Base-by-base conservation (phyloP, 352 stramenopile species). In the Blastocystis sp. region DNA sequence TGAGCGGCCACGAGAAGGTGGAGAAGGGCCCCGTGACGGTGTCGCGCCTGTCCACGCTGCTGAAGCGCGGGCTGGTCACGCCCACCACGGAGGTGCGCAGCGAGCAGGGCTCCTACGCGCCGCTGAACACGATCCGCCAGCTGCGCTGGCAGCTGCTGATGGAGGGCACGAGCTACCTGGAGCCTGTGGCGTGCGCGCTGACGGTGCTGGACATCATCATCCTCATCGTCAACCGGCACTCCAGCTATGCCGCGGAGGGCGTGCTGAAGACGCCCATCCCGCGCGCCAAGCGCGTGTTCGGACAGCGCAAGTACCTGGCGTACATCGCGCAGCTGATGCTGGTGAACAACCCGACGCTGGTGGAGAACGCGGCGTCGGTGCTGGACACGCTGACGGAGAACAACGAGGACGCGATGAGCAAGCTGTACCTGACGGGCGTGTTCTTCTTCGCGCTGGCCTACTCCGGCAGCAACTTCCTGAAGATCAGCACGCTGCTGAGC, bases 381-480 rank as follows among this genome's bases (percentile, higher is more conserved):
- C 52, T 94, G n/a, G 65, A 82, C 19, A 91, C 89, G n/a, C 87
- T 93, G 10, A 90, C 91, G 43, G 64, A 89, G 45, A 89, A 92
- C 78, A 94, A 94, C 82, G 89, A 91, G 41, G 88, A 90, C 65
- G 91, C 91, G 5, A 90, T 74, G 34, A 79, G 76, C 0, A 93
- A 93, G 66, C 89, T 94, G 17, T 94, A 93, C 78, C 69, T 92
- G 7, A 93, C 92, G 0, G 92, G 92, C 19, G 80, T 91, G 17
- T 94, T 92, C 88, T 93, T 92, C 80, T 94, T 93, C 77, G 88
- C 81, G 14, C 64, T 89, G 53, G 90, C 88, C 59, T 93, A 93
- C 88, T 90, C 88, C 60, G 91, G 91, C 40, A 92, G 89, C 70
- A 93, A 93, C 78, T 93, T 91, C 80, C 86, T 89, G 62, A 59